These are phyloP conservation scores for Podaxis mareebaensis DNA, from an alignment of 768 basidiomycete species.

Conservation along the genomic window DNA sequence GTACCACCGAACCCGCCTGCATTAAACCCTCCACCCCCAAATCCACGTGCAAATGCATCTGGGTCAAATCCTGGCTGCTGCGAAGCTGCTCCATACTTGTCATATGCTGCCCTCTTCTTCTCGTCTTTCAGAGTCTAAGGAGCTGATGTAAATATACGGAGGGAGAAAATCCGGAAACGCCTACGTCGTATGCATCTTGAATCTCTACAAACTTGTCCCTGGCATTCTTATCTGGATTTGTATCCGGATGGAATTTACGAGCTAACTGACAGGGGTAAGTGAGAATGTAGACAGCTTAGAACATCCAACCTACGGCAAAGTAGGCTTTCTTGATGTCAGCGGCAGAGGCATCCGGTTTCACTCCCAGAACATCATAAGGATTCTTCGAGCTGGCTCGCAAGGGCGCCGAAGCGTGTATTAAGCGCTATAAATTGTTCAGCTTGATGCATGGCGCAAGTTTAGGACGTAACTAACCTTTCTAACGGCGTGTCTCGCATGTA, in stretches of 20 bases:
- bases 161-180: slow-evolving; percentile 14
- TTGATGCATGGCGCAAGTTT: slow-evolving; percentile 11
- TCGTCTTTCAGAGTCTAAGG: slow-evolving; percentile 89
- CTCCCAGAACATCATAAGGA: slow-evolving; percentile 91
- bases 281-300: slow-evolving; percentile 17
- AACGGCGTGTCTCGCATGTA: slow-evolving; percentile 15
- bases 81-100: slow-evolving; percentile 90
- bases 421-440: slow-evolving; percentile 51
- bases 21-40: slow-evolving; percentile 43
- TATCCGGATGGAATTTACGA: slow-evolving; percentile 97
- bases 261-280: slow-evolving; percentile 65
- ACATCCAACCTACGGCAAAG: slow-evolving; percentile 71
- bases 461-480: slow-evolving; percentile 39
- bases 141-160: slow-evolving; percentile 8
- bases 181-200: slow-evolving; percentile 94
- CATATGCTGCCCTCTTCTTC: slow-evolving; percentile 87
- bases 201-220: slow-evolving; percentile 96
- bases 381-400: slow-evolving; percentile 65
- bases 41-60: slow-evolving; percentile 65
- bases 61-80: slow-evolving; percentile 95
- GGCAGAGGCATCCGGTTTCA: slow-evolving; percentile 76
- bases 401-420: slow-evolving; percentile 69
- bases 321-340: slow-evolving; percentile 98
- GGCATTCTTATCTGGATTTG: slow-evolving; percentile 88
- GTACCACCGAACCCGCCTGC: slow-evolving; percentile 17